These are phyloP conservation scores for Neltuma alba DNA, from an alignment of 306 rosid genomes.

Conservation along the genomic window DNA sequence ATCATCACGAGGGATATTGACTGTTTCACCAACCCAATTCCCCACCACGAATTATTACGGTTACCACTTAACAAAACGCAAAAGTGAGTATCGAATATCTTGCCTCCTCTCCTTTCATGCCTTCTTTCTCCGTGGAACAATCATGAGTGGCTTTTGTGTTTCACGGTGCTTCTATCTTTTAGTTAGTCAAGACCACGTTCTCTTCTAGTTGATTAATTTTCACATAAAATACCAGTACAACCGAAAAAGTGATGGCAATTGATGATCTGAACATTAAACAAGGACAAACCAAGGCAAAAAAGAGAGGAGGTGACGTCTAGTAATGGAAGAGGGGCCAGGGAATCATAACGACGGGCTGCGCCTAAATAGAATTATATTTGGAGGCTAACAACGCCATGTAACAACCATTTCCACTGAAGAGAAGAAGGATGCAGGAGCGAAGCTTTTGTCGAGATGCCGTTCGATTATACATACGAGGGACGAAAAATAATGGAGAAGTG, in stretches of 20 bases:
- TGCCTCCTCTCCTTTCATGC: not conserved
- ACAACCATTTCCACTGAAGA: not conserved
- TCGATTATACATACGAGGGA: not conserved
- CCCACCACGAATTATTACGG: not conserved
- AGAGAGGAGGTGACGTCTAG: not conserved
- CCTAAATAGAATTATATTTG: not conserved
- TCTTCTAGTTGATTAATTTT: not conserved
- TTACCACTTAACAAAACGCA: not conserved
- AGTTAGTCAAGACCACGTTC: conserved; percentile 15
- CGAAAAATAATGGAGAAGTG: not conserved
- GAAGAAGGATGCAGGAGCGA: not conserved
- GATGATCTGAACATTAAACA: not conserved
- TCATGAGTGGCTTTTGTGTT: conserved; percentile 5
- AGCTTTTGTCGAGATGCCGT: not conserved
- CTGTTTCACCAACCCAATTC: conserved; percentile 49
- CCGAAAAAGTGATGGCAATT: not conserved
- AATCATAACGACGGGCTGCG: too few relatives aligned
- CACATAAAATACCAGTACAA: not conserved
- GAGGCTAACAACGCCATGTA: not conserved
- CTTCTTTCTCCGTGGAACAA: not conserved
- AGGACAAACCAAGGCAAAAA: too few relatives aligned
- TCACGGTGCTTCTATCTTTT: not conserved
- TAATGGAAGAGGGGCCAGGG: too few relatives aligned
- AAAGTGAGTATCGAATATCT: not conserved
- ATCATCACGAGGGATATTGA: conserved; percentile 20